Conservation (phyloP, 2,329 filamentous ascomycete species). For the Colletotrichum coccodes region DNA sequence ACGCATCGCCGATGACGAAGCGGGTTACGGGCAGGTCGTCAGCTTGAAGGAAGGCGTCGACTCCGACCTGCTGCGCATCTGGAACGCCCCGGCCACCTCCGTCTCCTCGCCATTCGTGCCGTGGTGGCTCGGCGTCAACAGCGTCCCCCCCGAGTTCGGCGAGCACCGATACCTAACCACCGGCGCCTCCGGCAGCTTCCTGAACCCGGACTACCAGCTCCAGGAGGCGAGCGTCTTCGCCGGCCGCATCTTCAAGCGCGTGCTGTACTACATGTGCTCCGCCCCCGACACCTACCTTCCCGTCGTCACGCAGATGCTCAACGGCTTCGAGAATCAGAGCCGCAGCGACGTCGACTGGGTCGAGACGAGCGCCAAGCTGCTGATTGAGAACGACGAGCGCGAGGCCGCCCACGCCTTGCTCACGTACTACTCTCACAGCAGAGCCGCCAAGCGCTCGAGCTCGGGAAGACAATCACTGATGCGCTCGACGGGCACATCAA, state of each 20-base stretch:
- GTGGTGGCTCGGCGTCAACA: slow-evolving; percentile 40
- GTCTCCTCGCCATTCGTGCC: slow-evolving; percentile 40
- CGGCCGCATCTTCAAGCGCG: slow-evolving; percentile 40
- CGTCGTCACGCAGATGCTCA: slow-evolving; percentile 38
- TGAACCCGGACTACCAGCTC: slow-evolving; percentile 39
- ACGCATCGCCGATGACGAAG: slow-evolving; percentile 40
- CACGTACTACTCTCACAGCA: slow-evolving; percentile 37
- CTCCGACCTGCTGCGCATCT: slow-evolving; percentile 38
- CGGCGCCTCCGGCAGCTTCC: slow-evolving; percentile 39
- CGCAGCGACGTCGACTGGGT: slow-evolving; percentile 35
- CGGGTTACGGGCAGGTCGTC: slow-evolving; percentile 41
- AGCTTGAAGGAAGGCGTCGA: slow-evolving; percentile 35
- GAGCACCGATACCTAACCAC: slow-evolving; percentile 41
- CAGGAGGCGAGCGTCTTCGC: slow-evolving; percentile 40
- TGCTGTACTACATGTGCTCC: slow-evolving; percentile 42
- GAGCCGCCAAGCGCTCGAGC: slow-evolving; percentile 36
- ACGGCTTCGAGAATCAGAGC: slow-evolving; percentile 37
- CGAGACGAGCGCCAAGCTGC: slow-evolving; percentile 34
- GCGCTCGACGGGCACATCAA: slow-evolving; percentile 40
- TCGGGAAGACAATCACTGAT: slow-evolving; percentile 35
- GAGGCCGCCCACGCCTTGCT: slow-evolving; percentile 35
- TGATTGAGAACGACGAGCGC: slow-evolving; percentile 34
- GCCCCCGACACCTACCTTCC: slow-evolving; percentile 36
- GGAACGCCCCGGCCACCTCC: slow-evolving; percentile 40
- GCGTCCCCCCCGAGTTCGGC: slow-evolving; percentile 39